Evolutionary conservation across 106 monocot species (phyloP).

Genomic region (Platanthera zijinensis): DNA sequence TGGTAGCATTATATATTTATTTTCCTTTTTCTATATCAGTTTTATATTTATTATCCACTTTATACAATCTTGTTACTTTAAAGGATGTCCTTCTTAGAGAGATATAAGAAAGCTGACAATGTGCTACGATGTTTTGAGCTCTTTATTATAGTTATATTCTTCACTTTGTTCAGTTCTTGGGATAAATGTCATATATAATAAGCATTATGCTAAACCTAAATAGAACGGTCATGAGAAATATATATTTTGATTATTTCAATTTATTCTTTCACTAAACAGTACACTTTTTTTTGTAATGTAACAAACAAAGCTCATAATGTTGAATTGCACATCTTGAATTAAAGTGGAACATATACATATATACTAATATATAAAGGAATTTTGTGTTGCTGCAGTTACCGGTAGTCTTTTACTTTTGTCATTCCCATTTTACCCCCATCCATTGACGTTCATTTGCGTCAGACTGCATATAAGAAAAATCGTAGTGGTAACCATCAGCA

Average conservation of each 20-base stretch:
- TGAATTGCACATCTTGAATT: neutral
- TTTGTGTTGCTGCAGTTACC: too few relatives aligned
- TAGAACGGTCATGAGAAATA: neutral
- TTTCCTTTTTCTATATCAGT: neutral
- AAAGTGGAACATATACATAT: neutral
- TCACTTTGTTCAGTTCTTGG: neutral
- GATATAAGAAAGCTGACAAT: neutral
- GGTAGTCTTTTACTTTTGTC: too few relatives aligned
- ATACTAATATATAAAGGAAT: too few relatives aligned
- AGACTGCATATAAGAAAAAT: too few relatives aligned
- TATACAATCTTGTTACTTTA: neutral
- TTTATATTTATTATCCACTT: neutral
- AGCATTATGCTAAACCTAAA: neutral
- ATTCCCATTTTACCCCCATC: too few relatives aligned
- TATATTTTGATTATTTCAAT: neutral
- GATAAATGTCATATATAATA: neutral
- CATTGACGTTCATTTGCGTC: too few relatives aligned
- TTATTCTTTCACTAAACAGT: neutral
- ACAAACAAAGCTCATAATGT: neutral
- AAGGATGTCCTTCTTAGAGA: neutral
- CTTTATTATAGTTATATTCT: neutral
- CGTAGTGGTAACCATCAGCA: too few relatives aligned
- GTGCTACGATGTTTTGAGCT: neutral
- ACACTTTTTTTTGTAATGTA: neutral
- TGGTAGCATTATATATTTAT: neutral